A percentile compares a stretch with the other conserved stretches of the same genome.
Conservation (phyloP, 805 yeast genomes). For the Zygosaccharomyces pseudorouxii region DNA sequence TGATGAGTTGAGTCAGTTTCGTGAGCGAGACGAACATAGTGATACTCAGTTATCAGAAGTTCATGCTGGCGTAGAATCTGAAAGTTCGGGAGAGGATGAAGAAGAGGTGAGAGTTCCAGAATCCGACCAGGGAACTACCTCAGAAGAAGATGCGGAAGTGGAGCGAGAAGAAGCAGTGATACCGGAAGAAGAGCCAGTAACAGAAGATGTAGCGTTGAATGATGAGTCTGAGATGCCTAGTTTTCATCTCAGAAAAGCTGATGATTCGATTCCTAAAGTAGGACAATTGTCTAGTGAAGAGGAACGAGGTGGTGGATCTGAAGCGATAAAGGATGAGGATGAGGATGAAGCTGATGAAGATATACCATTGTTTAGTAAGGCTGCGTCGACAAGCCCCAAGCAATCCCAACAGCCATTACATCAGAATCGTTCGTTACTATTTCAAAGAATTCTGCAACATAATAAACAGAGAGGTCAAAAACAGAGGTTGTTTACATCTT, state of each 20-base stretch:
- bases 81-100: constrained; percentile 7
- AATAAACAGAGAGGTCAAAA: constrained; percentile 8
- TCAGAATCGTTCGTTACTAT: constrained; percentile 13
- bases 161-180: constrained; percentile 6
- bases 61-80: constrained; percentile 1
- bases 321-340: constrained; percentile 19
- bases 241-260: background rate
- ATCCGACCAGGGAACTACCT: constrained; percentile 33
- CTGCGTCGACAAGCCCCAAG: background rate
- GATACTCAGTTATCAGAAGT: constrained; percentile 1
- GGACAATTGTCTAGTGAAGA: constrained; percentile 43
- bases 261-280: constrained; percentile 24
- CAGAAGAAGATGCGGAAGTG: constrained; percentile 25
- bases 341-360: constrained; percentile 21
- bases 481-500: constrained; percentile 15
- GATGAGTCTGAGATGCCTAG: constrained; percentile 3
- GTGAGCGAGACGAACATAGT: constrained; percentile 10
- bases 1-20: constrained; percentile 29
- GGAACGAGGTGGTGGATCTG: constrained; percentile 40
- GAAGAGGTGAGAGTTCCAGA: constrained; percentile 27
- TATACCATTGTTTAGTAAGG: constrained; percentile 15
- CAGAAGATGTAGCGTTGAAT: constrained; percentile 12
- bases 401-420: background rate
- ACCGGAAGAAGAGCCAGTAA: constrained; percentile 1
- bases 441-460: constrained; percentile 16